Percentiles rank a stretch among this genome's conserved stretches.
Conservation (phyloP, 148 eudicot genomes). For the Amaranthus palmeri region DNA sequence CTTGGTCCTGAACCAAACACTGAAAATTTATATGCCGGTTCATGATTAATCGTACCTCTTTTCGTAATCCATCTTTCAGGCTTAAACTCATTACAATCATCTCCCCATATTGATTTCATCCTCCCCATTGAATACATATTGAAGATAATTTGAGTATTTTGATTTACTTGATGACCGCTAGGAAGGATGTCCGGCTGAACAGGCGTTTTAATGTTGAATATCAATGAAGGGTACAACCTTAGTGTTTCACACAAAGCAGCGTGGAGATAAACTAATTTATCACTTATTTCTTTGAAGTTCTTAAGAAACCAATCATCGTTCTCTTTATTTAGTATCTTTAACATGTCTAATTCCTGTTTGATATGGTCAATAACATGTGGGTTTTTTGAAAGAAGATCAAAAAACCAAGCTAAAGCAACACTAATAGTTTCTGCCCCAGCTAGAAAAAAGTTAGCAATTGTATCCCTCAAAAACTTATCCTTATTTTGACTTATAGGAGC, state of each 20-base stretch:
- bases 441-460: slow-evolving; percentile 22
- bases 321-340: slow-evolving; percentile 1
- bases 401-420: slow-evolving; percentile 34
- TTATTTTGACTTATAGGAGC: neutral
- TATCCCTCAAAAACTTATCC: slow-evolving; percentile 23
- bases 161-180: slow-evolving; percentile 40
- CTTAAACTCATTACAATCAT: slow-evolving; percentile 37
- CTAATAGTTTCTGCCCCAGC: slow-evolving; percentile 44
- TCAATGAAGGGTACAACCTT: slow-evolving; percentile 44
- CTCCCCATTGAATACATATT: slow-evolving; percentile 39
- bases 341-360: slow-evolving; percentile 17
- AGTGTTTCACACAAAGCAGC: slow-evolving; percentile 39
- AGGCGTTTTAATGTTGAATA: slow-evolving; percentile 31
- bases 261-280: slow-evolving; percentile 38
- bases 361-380: slow-evolving; percentile 28
- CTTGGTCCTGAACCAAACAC: slow-evolving; percentile 44
- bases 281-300: slow-evolving; percentile 22
- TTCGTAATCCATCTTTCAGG: slow-evolving; percentile 41
- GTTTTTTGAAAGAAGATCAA: slow-evolving; percentile 32
- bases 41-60: slow-evolving; percentile 29
- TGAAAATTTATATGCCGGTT: slow-evolving; percentile 40
- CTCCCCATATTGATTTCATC: slow-evolving; percentile 43
- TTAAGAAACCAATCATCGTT: neutral
- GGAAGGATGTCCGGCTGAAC: slow-evolving; percentile 32
- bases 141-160: slow-evolving; percentile 28